Conservation (phyloP, 208 protist species). For the Acanthamoeba divionensis region DNA sequence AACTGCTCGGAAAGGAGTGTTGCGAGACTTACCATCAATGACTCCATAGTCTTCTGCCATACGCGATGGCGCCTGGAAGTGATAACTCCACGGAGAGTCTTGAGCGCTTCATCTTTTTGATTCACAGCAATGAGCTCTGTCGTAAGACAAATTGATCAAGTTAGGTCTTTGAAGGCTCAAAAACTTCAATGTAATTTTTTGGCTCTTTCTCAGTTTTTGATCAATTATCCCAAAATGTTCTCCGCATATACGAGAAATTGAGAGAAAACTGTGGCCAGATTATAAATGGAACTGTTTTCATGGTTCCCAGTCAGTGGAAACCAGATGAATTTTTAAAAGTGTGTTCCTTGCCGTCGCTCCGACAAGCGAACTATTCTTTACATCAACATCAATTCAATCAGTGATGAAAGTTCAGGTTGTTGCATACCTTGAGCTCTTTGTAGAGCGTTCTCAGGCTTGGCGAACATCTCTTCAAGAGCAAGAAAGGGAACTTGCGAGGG, state of each 20-base stretch:
- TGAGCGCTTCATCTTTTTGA: slow-evolving; percentile 49
- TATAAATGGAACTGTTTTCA: too few species aligned
- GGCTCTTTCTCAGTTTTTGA: too few species aligned
- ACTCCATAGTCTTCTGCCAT: slow-evolving; percentile 45
- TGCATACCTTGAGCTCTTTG: slow-evolving; percentile 52
- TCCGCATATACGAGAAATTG: too few species aligned
- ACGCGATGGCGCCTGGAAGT: slow-evolving; percentile 39
- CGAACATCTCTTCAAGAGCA: not conserved
- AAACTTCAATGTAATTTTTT: too few species aligned
- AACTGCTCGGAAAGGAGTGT: not conserved
- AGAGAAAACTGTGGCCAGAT: too few species aligned
- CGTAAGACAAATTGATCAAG: not conserved
- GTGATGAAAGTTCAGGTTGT: not conserved
- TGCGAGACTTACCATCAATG: not conserved
- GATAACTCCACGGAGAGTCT: slow-evolving; percentile 11
- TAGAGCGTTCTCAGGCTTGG: slow-evolving; percentile 49
- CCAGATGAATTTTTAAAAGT: too few species aligned
- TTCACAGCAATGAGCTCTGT: slow-evolving; percentile 33
- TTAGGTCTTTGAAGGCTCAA: too few species aligned
- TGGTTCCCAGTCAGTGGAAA: too few species aligned
- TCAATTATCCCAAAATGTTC: too few species aligned
- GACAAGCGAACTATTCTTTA: not conserved
- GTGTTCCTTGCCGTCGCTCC: too few species aligned
- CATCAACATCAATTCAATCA: not conserved
- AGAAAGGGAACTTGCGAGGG: not conserved